Evolutionary conservation across 2,329 filamentous ascomycete genomes (phyloP).

Genomic region (Exophiala mesophila): DNA sequence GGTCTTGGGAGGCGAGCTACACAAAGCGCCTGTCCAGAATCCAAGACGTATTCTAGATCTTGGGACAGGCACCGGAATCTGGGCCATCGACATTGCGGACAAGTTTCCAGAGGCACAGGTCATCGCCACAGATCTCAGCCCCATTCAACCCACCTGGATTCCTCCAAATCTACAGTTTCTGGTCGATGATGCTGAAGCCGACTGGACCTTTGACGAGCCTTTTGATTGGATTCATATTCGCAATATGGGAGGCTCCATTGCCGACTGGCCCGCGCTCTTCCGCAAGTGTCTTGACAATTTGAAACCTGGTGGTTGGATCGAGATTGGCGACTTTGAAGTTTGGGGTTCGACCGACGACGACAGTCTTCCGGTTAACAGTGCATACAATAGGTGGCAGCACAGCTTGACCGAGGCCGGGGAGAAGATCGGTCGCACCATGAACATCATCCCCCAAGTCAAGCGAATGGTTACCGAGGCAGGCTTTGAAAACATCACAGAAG

Average conservation of each 20-base stretch:
- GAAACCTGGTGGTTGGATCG: conserved; percentile 30
- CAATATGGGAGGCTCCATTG: conserved; percentile 35
- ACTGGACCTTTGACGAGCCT: conserved; percentile 35
- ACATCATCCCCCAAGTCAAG: conserved; percentile 19
- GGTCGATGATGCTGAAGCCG: conserved; percentile 38
- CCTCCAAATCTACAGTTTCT: conserved; percentile 44
- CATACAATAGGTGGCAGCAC: conserved; percentile 17
- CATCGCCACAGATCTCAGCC: conserved; percentile 31
- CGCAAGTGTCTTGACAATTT: conserved; percentile 27
- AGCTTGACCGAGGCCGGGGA: conserved; percentile 15
- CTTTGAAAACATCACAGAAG: conserved; percentile 26
- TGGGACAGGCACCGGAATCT: conserved; percentile 59
- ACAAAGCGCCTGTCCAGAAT: conserved; percentile 32
- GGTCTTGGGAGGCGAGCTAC: conserved; percentile 22
- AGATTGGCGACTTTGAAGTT: conserved; percentile 30
- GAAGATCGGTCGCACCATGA: conserved; percentile 16
- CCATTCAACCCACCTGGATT: conserved; percentile 33
- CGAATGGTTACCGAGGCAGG: conserved; percentile 25
- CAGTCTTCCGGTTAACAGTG: conserved; percentile 23
- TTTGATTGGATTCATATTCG: conserved; percentile 40
- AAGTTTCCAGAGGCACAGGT: conserved; percentile 26
- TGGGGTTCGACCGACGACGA: conserved; percentile 30
- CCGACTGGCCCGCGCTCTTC: conserved; percentile 29
- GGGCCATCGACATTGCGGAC: conserved; percentile 35
- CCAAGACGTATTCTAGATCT: conserved; percentile 50